phyloP scores from a whole-genome alignment of 768 basidiomycete genomes.

The Tephrocybe rancida region DNA sequence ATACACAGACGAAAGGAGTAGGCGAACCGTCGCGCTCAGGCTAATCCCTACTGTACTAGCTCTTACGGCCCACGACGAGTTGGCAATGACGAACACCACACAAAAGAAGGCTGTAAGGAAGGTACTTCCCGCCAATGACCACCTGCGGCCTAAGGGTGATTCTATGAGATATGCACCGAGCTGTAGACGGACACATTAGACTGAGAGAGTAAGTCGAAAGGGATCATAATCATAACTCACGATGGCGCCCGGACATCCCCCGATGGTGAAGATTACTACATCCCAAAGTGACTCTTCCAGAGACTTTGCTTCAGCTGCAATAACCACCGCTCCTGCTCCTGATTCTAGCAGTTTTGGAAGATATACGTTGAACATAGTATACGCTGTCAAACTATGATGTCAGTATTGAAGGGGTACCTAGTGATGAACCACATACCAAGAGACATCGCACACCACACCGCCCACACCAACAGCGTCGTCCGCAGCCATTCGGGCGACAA shows the following conservation, averaged over 20 bases:
- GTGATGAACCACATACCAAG: constrained; percentile 53
- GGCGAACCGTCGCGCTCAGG: constrained; percentile 65
- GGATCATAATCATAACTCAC: constrained; percentile 43
- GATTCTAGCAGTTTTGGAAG: constrained; percentile 85
- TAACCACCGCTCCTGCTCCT: constrained; percentile 49
- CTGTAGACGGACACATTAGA: constrained; percentile 33
- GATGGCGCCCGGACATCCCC: constrained; percentile 83
- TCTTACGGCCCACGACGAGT: constrained; percentile 59
- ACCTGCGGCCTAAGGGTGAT: constrained; percentile 63
- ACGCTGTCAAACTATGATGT: constrained; percentile 44
- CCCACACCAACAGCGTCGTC: constrained; percentile 83
- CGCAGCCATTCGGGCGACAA: constrained; percentile 74
- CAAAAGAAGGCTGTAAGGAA: constrained; percentile 78
- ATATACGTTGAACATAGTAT: constrained; percentile 93
- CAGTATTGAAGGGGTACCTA: background rate
- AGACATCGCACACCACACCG: constrained; percentile 73
- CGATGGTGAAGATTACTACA: constrained; percentile 83
- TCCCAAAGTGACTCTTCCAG: constrained; percentile 76
- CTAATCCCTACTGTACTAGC: constrained; percentile 76
- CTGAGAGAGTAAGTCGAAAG: background rate
- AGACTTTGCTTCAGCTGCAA: constrained; percentile 36
- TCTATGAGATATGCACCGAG: constrained; percentile 88
- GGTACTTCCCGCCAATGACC: constrained; percentile 76
- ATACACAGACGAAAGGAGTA: background rate
- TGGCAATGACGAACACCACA: constrained; percentile 63